Base-by-base conservation (phyloP, 805 yeast species). In the Tetrapisispora fleetii region DNA sequence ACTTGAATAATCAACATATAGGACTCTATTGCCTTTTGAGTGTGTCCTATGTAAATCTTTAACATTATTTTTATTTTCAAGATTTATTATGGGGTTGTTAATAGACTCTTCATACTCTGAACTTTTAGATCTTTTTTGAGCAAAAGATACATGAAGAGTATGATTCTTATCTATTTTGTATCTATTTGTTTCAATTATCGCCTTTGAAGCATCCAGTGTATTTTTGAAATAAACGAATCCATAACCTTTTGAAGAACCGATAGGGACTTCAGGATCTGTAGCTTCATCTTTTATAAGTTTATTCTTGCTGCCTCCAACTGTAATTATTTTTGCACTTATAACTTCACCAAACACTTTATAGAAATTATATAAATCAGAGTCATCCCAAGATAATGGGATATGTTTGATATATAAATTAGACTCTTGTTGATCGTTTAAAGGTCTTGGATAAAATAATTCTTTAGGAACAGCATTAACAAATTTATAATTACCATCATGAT, bases 141-240 rank as follows among this genome's bases (percentile, higher is more conserved):
- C 95, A 67, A 85, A 79, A 43, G 91, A 83, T 37, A 85, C 90
- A 58, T 74, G 74, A 46, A 83, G 67, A 56, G 67, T 70, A 56
- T 76, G 76, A 44, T 80, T 81, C 75, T 76, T 77, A 77, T 55
- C 52, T 11, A 64, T 40, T 38, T 49, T 57, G 32, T 47, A 51
- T 3, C 64, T 59, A 44, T 63, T 58, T 3, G 67, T 81, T 46
- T 75, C 81, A 42, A 77, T 76, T 48, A 83, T 78, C 16, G 95
- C 91, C 57, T 74, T 71, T 44, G 79, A 76, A 8, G 95, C 93
- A 58, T 80, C 77, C 44, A 77, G 69, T 48, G 85, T 82, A 52
- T 69, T 69, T 57, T 78, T 80, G 60, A 76, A 86, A 66, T 88
- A 84, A 47, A 85, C 86, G 69, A 86, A 86, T 41, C 93, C 95